A percentile compares a stretch with the other conserved stretches of the same genome.
Evolutionary conservation across 2,329 filamentous ascomycete genomes (phyloP).

Genomic region (Talaromyces sp.): DNA sequence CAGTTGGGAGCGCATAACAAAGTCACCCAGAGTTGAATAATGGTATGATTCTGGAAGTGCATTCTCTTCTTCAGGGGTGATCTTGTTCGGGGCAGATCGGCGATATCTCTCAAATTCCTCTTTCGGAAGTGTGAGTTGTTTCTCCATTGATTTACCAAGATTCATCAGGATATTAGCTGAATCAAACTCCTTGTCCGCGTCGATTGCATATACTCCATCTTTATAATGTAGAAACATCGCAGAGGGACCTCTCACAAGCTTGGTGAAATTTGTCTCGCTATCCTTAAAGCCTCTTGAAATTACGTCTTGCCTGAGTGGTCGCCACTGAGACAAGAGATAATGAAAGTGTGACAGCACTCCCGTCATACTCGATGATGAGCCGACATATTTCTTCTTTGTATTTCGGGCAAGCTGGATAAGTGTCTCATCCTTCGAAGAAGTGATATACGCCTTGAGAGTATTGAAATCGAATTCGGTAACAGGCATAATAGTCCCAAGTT

Average conservation of each 20-base stretch:
- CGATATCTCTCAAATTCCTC: conserved; percentile 83
- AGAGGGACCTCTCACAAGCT: conserved; percentile 64
- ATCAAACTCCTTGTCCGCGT: conserved; percentile 91
- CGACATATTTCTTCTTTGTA: conserved; percentile 73
- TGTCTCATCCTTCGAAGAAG: conserved; percentile 75
- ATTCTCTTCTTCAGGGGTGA: conserved; percentile 63
- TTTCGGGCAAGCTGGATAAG: conserved; percentile 64
- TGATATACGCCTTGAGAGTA: conserved; percentile 78
- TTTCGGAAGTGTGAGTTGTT: conserved; percentile 77
- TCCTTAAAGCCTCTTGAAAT: conserved; percentile 64
- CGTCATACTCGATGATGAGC: conserved; percentile 97
- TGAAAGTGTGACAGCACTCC: conserved; percentile 83
- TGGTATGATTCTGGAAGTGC: conserved; percentile 74
- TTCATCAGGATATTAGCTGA: conserved; percentile 79
- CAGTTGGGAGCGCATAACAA: conserved; percentile 90
- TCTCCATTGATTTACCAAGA: conserved; percentile 94
- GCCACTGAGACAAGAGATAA: conserved; percentile 80
- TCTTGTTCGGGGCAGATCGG: conserved; percentile 59
- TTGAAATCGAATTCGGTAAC: conserved; percentile 88
- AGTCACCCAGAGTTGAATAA: conserved; percentile 79
- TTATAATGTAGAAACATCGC: conserved; percentile 78
- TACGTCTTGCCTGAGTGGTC: conserved; percentile 61
- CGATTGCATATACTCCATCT: conserved; percentile 85
- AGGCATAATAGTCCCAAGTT: conserved; percentile 88
- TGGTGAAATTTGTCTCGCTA: conserved; percentile 63